Conservation (phyloP, 352 stramenopile species). For the Phytophthora sp. region DNA sequence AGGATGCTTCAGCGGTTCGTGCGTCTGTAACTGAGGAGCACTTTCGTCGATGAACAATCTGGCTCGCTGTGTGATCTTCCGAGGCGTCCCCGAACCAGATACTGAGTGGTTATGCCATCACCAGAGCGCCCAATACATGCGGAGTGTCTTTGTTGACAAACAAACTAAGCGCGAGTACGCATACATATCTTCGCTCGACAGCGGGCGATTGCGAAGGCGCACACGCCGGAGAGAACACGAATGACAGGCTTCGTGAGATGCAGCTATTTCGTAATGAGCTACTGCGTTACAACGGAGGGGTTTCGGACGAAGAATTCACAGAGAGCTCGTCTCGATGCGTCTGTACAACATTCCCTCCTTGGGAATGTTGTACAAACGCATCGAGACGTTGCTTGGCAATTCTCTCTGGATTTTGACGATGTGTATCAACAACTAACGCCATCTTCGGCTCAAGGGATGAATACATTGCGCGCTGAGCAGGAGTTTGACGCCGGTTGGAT, state of each 20-base stretch:
- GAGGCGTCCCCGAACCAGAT: neutral
- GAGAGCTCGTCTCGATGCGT: slow-evolving; percentile 9
- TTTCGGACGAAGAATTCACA: slow-evolving; percentile 10
- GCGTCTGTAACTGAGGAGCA: neutral
- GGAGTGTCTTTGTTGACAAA: slow-evolving; percentile 8
- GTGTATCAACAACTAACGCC: neutral
- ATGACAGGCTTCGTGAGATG: slow-evolving; percentile 16
- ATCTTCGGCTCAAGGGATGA: slow-evolving; percentile 20
- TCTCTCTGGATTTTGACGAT: neutral
- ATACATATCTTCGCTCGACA: slow-evolving; percentile 12
- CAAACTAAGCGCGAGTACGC: slow-evolving; percentile 17
- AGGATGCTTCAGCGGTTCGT: neutral
- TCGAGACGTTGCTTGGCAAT: slow-evolving; percentile 9
- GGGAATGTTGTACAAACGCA: slow-evolving; percentile 4
- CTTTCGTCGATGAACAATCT: neutral
- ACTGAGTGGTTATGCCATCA: slow-evolving; percentile 17
- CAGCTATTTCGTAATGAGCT: neutral
- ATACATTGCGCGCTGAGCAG: slow-evolving; percentile 7
- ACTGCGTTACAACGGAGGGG: slow-evolving; percentile 3
- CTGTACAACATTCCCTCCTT: too few species aligned
- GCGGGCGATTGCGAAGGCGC: neutral
- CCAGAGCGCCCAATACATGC: neutral
- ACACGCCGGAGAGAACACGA: slow-evolving; percentile 5
- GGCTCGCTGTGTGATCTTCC: slow-evolving; percentile 2
- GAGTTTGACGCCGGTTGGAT: slow-evolving; percentile 4